Conservation (phyloP, 2,329 filamentous ascomycete genomes). For the Neonectria ditissima region DNA sequence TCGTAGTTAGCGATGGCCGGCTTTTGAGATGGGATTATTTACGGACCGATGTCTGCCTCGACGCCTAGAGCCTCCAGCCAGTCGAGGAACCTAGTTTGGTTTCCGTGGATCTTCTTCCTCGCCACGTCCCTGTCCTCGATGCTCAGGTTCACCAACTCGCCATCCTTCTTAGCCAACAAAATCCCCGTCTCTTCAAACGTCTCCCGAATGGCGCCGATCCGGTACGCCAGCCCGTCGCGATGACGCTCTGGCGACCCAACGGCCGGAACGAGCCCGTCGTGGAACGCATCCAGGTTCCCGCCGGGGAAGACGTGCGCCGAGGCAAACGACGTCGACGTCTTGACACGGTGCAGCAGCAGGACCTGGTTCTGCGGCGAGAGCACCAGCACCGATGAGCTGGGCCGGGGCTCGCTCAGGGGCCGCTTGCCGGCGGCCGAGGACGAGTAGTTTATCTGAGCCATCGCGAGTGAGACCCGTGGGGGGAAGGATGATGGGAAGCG, state of each 20-base stretch:
- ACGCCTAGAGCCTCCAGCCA: slow-evolving; percentile 71
- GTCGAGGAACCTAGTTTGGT: slow-evolving; percentile 72
- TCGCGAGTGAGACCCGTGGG: slow-evolving; percentile 3
- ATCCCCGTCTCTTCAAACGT: slow-evolving; percentile 97
- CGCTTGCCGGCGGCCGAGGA: slow-evolving; percentile 40
- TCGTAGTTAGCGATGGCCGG: slow-evolving; percentile 20
- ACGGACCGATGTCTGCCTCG: slow-evolving; percentile 72
- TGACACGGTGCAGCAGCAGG: slow-evolving; percentile 86
- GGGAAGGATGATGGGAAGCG: slow-evolving; percentile 1
- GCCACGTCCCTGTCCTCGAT: slow-evolving; percentile 72
- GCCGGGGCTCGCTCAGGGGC: slow-evolving; percentile 61
- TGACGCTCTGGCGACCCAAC: slow-evolving; percentile 69
- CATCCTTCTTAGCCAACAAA: slow-evolving; percentile 72
- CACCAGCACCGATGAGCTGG: slow-evolving; percentile 83
- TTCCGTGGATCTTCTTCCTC: slow-evolving; percentile 75
- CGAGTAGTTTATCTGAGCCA: slow-evolving; percentile 33
- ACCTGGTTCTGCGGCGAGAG: slow-evolving; percentile 90
- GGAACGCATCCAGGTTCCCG: slow-evolving; percentile 80
- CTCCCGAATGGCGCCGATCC: slow-evolving; percentile 87
- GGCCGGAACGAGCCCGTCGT: slow-evolving; percentile 73
- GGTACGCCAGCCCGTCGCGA: slow-evolving; percentile 77
- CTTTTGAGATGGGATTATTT: not conserved
- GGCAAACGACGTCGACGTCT: slow-evolving; percentile 85
- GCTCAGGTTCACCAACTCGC: slow-evolving; percentile 70
- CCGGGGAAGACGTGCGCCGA: slow-evolving; percentile 97